Base-by-base conservation (phyloP, 352 stramenopile genomes). In the Pythium oligandrum region DNA sequence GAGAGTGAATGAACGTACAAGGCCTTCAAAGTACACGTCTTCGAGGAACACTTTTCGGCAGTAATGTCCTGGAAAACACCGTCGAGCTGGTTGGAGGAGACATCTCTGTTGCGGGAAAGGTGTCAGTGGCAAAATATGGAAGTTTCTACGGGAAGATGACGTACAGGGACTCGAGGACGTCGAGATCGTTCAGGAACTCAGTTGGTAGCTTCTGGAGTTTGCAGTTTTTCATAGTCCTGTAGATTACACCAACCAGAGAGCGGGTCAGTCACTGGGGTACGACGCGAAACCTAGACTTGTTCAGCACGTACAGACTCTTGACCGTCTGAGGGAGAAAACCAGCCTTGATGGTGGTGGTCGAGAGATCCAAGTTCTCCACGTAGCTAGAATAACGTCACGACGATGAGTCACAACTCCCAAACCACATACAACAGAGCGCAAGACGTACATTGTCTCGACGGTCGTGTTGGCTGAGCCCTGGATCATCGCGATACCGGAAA, bases 191-290 rank as follows among this genome's bases (percentile, higher is more conserved):
- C 7, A 70, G 60, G 53, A 86, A 82, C 17, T 56, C 56, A 26
- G 26, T 53, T 4, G 48, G 43, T 1, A 79, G 57, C 39, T 44
- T 61, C 26, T 57, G 71, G 26, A 86, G 68, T 53, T 78, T 83
- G 62, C 70, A 83, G 44, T 74, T 70, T 26, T 53, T 66, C 52
- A 86, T 44, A 4, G 66, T 77, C 26, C 69, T 78, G 46, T 12
- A 42, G 12, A 42, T 12, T 42, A 42, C 38, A 42, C 7, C 12
- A 42, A 42, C 38, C 7, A 42, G 12, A 42, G 12, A 12, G 38
- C 38, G 12, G 12, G 7, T 42, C 38, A 42, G 7, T 12, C 38
- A 12, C 12, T 12, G 12, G 12, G 12, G 12, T 12, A 42, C 7
- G 7, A 42, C 7, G 7, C 7, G 1, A 8, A 42, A 42, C 38